Evolutionary conservation across 805 yeast species (phyloP).

Genomic region (Barnettozyma siamensis): DNA sequence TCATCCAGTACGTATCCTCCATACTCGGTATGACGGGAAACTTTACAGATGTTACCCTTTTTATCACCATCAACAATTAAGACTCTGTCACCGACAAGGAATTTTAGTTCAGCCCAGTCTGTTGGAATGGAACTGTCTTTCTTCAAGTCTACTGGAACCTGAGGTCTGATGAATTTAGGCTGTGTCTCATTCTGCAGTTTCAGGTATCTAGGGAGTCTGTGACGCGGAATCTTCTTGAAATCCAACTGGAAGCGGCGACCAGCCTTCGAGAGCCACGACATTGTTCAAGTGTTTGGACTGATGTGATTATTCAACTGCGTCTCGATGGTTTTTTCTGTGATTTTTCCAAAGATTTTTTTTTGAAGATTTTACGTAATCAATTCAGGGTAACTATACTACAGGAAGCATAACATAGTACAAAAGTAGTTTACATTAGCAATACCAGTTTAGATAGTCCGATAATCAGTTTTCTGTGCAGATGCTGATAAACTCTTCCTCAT

Average conservation of each 20-base stretch:
- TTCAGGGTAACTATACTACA: neutral
- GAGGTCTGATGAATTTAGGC: slow-evolving; percentile 33
- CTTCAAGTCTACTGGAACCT: slow-evolving; percentile 26
- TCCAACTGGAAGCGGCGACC: slow-evolving; percentile 32
- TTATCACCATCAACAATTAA: slow-evolving; percentile 63
- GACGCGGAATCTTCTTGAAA: slow-evolving; percentile 26
- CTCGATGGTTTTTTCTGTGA: neutral
- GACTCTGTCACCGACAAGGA: slow-evolving; percentile 72
- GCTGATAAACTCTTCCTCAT: slow-evolving; percentile 84
- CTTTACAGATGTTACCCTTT: slow-evolving; percentile 69
- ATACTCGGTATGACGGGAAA: slow-evolving; percentile 52
- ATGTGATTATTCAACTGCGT: neutral
- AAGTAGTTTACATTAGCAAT: neutral
- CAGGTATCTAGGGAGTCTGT: slow-evolving; percentile 24
- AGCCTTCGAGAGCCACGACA: slow-evolving; percentile 30
- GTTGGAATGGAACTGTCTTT: slow-evolving; percentile 32
- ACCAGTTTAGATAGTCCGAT: neutral
- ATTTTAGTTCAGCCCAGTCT: slow-evolving; percentile 50
- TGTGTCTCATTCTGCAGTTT: slow-evolving; percentile 27
- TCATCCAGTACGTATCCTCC: slow-evolving; percentile 63
- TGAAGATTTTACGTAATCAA: neutral
- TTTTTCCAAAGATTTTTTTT: neutral
- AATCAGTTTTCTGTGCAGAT: slow-evolving; percentile 68
- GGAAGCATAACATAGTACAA: too few relatives aligned
- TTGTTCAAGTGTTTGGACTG: neutral